A percentile compares a stretch with the other conserved stretches of the same genome.
phyloP scores from a whole-genome alignment of 352 stramenopile genomes.

The Phytophthora lateralis region DNA sequence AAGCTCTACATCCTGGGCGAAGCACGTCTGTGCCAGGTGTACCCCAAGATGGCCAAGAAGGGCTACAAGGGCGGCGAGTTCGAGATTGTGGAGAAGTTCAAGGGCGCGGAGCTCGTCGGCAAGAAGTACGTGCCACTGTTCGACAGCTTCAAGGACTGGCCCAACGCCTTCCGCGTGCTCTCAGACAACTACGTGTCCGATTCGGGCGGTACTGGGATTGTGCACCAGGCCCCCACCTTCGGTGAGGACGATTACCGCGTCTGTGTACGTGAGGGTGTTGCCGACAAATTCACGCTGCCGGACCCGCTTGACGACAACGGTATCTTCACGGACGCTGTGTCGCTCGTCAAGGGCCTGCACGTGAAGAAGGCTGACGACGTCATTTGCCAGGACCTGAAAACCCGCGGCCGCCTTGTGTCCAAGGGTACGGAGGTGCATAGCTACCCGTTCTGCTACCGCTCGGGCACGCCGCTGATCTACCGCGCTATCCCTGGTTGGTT shows the following conservation, averaged over 20 bases:
- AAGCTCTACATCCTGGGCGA: conserved; percentile 96
- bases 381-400: conserved; percentile 96
- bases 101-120: conserved; percentile 93
- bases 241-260: conserved; percentile 99
- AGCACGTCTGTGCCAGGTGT: conserved; percentile 94
- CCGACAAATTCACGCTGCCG: conserved; percentile 95
- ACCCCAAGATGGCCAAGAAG: conserved; percentile 97
- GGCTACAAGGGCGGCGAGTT: conserved; percentile 95
- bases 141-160: conserved; percentile 92
- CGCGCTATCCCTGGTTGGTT: conserved; percentile 99
- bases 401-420: conserved; percentile 93
- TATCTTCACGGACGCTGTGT: conserved; percentile 93
- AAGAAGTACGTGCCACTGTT: conserved; percentile 98
- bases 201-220: conserved; percentile 96
- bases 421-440: conserved; percentile 98
- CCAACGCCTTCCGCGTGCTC: conserved; percentile 95
- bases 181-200: conserved; percentile 98
- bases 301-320: conserved; percentile 98
- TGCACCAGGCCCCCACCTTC: conserved; percentile 99
- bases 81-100: conserved; percentile 91
- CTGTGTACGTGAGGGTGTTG: conserved; percentile 95
- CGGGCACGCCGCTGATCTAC: conserved; percentile 99
- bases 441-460: conserved; percentile 99
- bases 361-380: conserved; percentile 99
- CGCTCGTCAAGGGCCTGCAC: conserved; percentile 93